Evolutionary conservation across 2,329 filamentous ascomycete species (phyloP), one percentile per base, ranked within the genome.

Genomic region (Aureobasidium leucospermi): DNA sequence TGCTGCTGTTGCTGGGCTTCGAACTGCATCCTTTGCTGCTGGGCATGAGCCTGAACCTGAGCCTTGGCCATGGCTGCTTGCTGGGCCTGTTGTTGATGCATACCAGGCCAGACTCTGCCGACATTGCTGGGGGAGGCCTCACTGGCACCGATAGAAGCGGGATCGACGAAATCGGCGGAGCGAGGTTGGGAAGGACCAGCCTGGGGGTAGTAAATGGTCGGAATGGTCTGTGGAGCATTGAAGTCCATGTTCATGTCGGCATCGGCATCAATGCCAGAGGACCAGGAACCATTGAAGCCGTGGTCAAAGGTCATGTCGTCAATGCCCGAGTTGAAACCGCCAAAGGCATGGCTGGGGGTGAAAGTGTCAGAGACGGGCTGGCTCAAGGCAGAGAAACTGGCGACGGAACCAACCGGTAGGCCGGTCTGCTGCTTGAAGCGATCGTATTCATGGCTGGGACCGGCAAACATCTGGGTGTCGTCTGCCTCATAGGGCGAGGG

Each of bases 341-440:
- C 80, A 74, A 92, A 87, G 66, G 91, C 86, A 60, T 87, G 84
- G 65, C 82, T 79, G 2, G 83, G 79, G 63, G 67, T 68, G 65
- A 70, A 73, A 52, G 68, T 69, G 45, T 69, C 69, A 57, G 66
- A 67, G 66, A 70, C 68, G 55, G 63, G 64, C 47, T 64, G 61
- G 72, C 89, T 91, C 67, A 94, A 83, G 38, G 89, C 88, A 70
- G 94, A 83, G 11, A 92, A 88, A 73, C 84, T 89, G 43, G 87
- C 85, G 63, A 94, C 79, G 56, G 90, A 92, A 63, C 91, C 91
- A 1, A 90, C 87, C 0, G 94, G 90, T 32, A 96, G 85, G 64
- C 92, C 91, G 3, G 94, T 96, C 78, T 96, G 92, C 73, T 99
- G 94, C 77, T 90, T 89, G 78, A 96, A 95, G 70, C 90, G 85